These are phyloP conservation scores for Elaphomyces granulatus DNA, from an alignment of 495 filamentous ascomycete genomes.

Conservation along the genomic window DNA sequence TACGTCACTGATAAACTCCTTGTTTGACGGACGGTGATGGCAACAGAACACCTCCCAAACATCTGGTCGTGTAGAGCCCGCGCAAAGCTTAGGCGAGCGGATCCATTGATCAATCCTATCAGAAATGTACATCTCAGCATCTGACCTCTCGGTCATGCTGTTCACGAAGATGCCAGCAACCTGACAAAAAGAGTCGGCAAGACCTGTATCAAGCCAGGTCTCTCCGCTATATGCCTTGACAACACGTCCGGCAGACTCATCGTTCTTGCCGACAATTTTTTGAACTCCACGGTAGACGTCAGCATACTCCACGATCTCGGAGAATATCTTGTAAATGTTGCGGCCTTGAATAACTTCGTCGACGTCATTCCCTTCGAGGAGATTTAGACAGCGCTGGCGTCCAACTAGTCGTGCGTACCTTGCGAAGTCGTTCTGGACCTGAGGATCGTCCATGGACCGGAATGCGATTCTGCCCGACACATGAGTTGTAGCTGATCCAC, in stretches of 20 bases:
- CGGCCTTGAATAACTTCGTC: constrained; percentile 37
- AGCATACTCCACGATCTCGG: constrained; percentile 35
- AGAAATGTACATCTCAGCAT: constrained; percentile 34
- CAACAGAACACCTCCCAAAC: constrained; percentile 32
- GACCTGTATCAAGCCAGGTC: constrained; percentile 25
- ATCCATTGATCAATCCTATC: constrained; percentile 34
- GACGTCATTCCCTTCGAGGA: constrained; percentile 23
- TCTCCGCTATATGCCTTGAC: constrained; percentile 21
- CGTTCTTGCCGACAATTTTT: constrained; percentile 29
- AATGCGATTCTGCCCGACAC: constrained; percentile 19
- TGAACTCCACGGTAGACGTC: constrained; percentile 29
- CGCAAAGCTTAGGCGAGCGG: constrained; percentile 24
- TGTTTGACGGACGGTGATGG: constrained; percentile 21
- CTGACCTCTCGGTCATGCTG: constrained; percentile 30
- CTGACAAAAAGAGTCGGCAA: constrained; percentile 34
- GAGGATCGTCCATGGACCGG: constrained; percentile 13
- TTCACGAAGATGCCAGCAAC: constrained; percentile 40
- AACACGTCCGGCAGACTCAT: constrained; percentile 32
- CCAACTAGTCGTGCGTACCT: constrained; percentile 29
- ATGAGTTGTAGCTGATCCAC: constrained; percentile 9
- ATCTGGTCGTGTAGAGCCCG: constrained; percentile 12
- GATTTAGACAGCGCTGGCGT: constrained; percentile 18
- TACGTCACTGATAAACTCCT: constrained; percentile 31
- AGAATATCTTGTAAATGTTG: constrained; percentile 34
- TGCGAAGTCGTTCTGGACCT: constrained; percentile 21